Evolutionary conservation across 2,329 filamentous ascomycete genomes (phyloP).

Genomic region (Colletotrichum tropicale): DNA sequence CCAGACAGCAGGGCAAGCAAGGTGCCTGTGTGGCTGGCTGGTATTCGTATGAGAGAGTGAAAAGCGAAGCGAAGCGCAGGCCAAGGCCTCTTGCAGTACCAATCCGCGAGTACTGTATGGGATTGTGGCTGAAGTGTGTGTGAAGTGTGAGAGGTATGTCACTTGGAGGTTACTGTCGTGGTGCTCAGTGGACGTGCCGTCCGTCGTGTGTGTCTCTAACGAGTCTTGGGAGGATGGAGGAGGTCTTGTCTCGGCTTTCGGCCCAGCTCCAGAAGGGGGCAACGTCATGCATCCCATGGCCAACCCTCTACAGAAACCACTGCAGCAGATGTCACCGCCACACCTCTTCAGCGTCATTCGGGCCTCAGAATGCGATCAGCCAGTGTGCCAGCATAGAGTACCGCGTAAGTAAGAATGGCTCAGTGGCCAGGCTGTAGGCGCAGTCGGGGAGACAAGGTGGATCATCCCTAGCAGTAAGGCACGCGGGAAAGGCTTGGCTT

Average conservation of each 20-base stretch:
- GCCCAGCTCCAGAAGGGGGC: background rate
- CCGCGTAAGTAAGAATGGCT: background rate
- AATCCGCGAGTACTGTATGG: background rate
- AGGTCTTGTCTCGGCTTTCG: slow-evolving; percentile 15
- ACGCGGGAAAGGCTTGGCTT: slow-evolving; percentile 6
- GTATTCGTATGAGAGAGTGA: background rate
- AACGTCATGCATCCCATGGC: slow-evolving; percentile 17
- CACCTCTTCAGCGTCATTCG: background rate
- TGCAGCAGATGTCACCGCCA: background rate
- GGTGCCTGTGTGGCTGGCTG: background rate
- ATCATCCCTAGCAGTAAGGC: background rate
- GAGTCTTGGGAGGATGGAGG: background rate
- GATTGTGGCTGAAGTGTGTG: background rate
- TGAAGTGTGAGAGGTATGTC: background rate
- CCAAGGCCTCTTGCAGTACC: background rate
- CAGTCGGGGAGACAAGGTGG: background rate
- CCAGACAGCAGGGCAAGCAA: background rate
- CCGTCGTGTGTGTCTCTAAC: background rate
- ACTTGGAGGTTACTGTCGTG: background rate
- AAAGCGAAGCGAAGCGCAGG: background rate
- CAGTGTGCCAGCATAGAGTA: background rate
- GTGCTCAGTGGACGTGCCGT: background rate
- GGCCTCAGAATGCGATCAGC: background rate
- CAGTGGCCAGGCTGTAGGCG: background rate
- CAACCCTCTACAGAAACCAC: background rate